phyloP scores from a whole-genome alignment of 2,329 filamentous ascomycete species.

The Hymenoscyphus albidus region DNA sequence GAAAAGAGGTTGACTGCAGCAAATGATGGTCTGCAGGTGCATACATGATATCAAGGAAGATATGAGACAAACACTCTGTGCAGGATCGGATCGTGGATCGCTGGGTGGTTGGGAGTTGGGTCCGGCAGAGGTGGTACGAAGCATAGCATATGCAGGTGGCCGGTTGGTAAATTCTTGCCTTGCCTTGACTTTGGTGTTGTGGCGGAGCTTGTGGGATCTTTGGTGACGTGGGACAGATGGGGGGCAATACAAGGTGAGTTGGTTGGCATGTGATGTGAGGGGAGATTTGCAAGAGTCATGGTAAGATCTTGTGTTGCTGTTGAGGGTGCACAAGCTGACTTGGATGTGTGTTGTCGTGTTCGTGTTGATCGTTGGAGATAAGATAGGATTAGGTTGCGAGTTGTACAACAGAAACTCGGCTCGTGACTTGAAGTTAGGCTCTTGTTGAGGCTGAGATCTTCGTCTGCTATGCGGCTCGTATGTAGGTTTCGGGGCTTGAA shows the following conservation, averaged over 20 bases:
- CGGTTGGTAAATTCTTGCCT: neutral
- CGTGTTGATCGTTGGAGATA: neutral
- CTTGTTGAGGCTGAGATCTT: neutral
- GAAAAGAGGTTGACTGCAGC: neutral
- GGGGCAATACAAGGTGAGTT: neutral
- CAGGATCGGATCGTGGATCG: slow-evolving; percentile 14
- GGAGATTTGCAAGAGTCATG: neutral
- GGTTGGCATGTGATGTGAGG: neutral
- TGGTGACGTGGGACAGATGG: neutral
- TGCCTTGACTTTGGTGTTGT: neutral
- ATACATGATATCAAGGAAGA: neutral
- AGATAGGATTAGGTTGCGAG: neutral
- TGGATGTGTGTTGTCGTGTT: neutral
- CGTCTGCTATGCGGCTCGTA: neutral
- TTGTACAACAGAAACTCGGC: neutral
- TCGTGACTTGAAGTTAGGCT: neutral
- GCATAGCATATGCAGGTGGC: slow-evolving; percentile 6
- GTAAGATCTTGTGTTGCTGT: neutral
- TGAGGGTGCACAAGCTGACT: neutral
- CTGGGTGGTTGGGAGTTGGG: slow-evolving; percentile 4
- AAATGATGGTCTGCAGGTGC: neutral
- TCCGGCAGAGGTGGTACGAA: slow-evolving; percentile 1
- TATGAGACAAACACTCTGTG: slow-evolving; percentile 11
- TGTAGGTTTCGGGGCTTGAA: neutral
- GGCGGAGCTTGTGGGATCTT: neutral